Base-by-base conservation (phyloP, 116 monocot species). In the Iris pallida region DNA sequence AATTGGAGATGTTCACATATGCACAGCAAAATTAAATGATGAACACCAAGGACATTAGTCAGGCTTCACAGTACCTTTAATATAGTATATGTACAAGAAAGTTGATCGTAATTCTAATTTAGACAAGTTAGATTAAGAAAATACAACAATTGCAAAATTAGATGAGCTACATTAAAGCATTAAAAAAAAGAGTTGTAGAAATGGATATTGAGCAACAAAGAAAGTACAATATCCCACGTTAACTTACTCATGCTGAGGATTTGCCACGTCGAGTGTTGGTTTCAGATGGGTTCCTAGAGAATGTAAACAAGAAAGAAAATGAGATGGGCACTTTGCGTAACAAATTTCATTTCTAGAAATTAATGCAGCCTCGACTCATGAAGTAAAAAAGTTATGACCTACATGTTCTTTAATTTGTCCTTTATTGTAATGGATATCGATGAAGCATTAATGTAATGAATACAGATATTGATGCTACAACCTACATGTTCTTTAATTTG, bases 241-340 rank as follows among this genome's bases (percentile, higher is more conserved):
- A 5, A 83, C 86, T 76, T 69, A 97, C 97, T 81, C 87, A 57
- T 89, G 89, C 60, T 97, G 92, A 70, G 92, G 92, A 69, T 97
- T 92, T 47, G 85, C 72, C 47, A 89, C 78, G 74, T 96, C 86
- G 43, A 96, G 69, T 51, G 85, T 53, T 68, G 87, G 85, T 53
- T 80, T 76, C 64, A 85, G 55, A 52, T 70, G 71, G 30, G 69
- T 19, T 43, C 82, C 92, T 92, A 80, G 42, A 75, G 64, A 45
- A 4, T 20, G 6, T 42, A 52, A 13, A 55, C 40, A 57, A 80
- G 30, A 42, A 46, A 42, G 57, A 10, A 65, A 46, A 61, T 16
- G 17, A 61, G 16, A 69, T 16, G 15, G 51, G 4, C 12, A 3
- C 14, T 64, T 16, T 20, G 17, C 47, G 5, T 66, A 11, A 45